Evolutionary conservation across 78 protist genomes (phyloP), one percentile per base, ranked within the genome.

Genomic region (Chrysochromulina parva): DNA sequence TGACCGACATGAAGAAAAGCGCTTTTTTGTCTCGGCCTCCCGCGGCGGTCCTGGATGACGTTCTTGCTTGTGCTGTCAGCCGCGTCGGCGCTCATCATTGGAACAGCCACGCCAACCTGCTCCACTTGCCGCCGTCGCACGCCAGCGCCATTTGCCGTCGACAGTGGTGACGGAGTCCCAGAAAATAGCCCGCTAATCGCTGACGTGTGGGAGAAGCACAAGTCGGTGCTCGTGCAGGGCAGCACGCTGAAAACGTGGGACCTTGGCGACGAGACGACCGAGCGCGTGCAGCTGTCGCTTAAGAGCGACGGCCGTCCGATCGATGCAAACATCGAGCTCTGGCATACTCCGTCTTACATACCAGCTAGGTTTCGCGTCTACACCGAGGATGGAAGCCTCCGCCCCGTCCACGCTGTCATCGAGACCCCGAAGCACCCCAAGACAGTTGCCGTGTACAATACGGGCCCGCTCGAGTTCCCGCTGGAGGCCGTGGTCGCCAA

Each of bases 351-450:
- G 50, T 69, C 78, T 2, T 69, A 69, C 78, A 13, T 69, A 5
- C 78, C 78, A 11, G 28, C 78, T 9, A 69, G 28, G 50, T 26
- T 24, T 3, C 22, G 78, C 38, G 50, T 69, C 48, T 69, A 69
- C 78, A 38, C 78, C 38, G 59, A 69, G 78, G 50, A 69, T 13
- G 78, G 48, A 4, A 28, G 2, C 26, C 3, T 38, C n/a, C 78
- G 78, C 16, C 78, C 78, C 50, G 17, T 69, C 50, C 16, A 24
- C 50, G 4, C 48, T 17, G 14, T 69, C 78, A 24, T 69, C 78
- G 78, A 69, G 78, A 69, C 78, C 1, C 78, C 78, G 48, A 69
- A 69, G 50, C 78, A 69, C 78, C 78, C 78, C 16, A 69, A 69
- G 78, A 69, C 78, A 10, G 78, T 69, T 3, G 78, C 78, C 5